Conservation (phyloP, 2,329 filamentous ascomycete species). For the Neoscytalidium dimidiatum region DNA sequence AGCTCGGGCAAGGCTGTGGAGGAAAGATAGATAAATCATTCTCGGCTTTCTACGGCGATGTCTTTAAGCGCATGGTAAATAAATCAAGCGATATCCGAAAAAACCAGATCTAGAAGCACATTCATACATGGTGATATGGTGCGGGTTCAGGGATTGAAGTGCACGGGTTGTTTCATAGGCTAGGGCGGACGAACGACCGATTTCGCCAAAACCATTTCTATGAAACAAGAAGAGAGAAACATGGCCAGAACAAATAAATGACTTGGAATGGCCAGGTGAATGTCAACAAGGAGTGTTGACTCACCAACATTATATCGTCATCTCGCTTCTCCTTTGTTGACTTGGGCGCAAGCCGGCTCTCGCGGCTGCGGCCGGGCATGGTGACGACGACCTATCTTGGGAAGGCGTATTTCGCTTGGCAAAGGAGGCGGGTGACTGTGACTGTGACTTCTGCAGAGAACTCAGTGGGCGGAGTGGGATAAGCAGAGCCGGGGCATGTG, state of each 20-base stretch:
- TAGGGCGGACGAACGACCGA: too few relatives aligned
- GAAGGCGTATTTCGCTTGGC: conserved; percentile 11
- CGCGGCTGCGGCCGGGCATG: not conserved
- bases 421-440: not conserved
- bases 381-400: not conserved
- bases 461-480: not conserved
- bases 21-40: too few relatives aligned
- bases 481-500: not conserved
- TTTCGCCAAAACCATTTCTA: too few relatives aligned
- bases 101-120: too few relatives aligned
- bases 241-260: not conserved
- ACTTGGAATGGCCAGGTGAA: not conserved
- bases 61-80: too few relatives aligned
- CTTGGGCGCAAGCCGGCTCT: conserved; percentile 18
- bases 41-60: too few relatives aligned
- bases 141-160: too few relatives aligned
- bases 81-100: too few relatives aligned
- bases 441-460: not conserved
- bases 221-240: not conserved
- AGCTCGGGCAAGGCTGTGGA: too few relatives aligned
- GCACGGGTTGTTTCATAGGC: too few relatives aligned
- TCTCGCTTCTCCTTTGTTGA: conserved; percentile 27
- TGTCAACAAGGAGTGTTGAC: not conserved
- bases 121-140: too few relatives aligned
- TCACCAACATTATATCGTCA: conserved; percentile 36